Percentiles rank a stretch among this genome's conserved stretches.
Conservation (phyloP, 1,139 yeast species). For the Entelexis sorbosivorans region DNA sequence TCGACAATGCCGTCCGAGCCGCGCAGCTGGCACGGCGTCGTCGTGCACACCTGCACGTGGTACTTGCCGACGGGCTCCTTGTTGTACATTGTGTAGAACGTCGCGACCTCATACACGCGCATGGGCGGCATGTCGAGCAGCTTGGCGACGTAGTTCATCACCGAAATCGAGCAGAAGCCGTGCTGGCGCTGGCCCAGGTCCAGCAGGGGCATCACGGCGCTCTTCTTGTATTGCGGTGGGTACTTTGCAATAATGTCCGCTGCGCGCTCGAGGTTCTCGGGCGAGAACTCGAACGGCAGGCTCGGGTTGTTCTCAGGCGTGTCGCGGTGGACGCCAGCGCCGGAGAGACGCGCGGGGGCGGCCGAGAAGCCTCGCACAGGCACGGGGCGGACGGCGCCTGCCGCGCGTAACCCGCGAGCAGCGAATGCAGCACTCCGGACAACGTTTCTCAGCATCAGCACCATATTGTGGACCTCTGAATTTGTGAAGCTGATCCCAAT, state of each 20-base stretch:
- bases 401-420: neutral
- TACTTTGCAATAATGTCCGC: constrained; percentile 65
- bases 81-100: constrained; percentile 87
- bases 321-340: constrained; percentile 56
- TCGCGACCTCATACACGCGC: constrained; percentile 91
- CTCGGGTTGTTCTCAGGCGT: constrained; percentile 55
- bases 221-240: constrained; percentile 79
- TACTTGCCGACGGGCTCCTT: constrained; percentile 81
- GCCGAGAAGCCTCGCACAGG: neutral
- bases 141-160: constrained; percentile 87
- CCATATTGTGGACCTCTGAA: neutral
- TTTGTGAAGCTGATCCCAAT: neutral
- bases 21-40: constrained; percentile 83
- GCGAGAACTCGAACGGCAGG: constrained; percentile 61
- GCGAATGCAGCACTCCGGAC: neutral
- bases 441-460: neutral
- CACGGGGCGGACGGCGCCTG: neutral
- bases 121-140: constrained; percentile 83
- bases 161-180: constrained; percentile 80
- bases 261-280: constrained; percentile 61
- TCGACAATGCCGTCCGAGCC: constrained; percentile 70
- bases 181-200: constrained; percentile 83
- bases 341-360: constrained; percentile 33
- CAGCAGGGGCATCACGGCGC: constrained; percentile 78
- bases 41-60: constrained; percentile 77